Evolutionary conservation across 2,329 filamentous ascomycete genomes (phyloP).

Genomic region (Chaetomium globosum): DNA sequence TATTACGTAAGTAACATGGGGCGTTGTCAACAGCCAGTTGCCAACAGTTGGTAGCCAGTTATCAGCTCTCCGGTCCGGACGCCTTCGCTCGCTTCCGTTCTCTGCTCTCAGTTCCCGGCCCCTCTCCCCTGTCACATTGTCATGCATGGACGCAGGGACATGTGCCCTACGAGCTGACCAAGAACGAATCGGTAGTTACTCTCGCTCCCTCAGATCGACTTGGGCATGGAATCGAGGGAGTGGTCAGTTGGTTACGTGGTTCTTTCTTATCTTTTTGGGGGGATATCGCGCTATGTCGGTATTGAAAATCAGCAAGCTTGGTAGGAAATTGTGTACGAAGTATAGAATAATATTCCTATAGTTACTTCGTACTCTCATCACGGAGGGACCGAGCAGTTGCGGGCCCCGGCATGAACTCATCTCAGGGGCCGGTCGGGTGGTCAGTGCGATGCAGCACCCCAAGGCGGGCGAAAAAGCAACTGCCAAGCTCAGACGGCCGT

Average conservation of each 20-base stretch:
- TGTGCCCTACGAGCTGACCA: background rate
- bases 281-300: background rate
- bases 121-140: slow-evolving; percentile 7
- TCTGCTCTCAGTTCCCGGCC: background rate
- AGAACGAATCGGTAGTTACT: no score
- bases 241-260: background rate
- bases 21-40: slow-evolving; percentile 14
- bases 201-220: background rate
- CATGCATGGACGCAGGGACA: slow-evolving; percentile 5
- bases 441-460: slow-evolving; percentile 10
- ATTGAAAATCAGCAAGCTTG: background rate
- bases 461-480: slow-evolving; percentile 24
- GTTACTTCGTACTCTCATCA: background rate
- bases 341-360: background rate
- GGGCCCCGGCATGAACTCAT: slow-evolving; percentile 3
- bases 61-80: background rate
- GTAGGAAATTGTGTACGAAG: background rate
- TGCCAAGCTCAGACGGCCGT: slow-evolving; percentile 20
- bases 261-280: background rate
- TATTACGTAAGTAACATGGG: slow-evolving; percentile 25
- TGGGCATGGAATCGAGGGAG: background rate
- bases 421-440: slow-evolving; percentile 17
- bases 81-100: background rate
- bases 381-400: background rate
- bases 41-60: slow-evolving; percentile 9